Conservation (phyloP, 2,329 filamentous ascomycete species). For the Keithomyces neogunnii region DNA sequence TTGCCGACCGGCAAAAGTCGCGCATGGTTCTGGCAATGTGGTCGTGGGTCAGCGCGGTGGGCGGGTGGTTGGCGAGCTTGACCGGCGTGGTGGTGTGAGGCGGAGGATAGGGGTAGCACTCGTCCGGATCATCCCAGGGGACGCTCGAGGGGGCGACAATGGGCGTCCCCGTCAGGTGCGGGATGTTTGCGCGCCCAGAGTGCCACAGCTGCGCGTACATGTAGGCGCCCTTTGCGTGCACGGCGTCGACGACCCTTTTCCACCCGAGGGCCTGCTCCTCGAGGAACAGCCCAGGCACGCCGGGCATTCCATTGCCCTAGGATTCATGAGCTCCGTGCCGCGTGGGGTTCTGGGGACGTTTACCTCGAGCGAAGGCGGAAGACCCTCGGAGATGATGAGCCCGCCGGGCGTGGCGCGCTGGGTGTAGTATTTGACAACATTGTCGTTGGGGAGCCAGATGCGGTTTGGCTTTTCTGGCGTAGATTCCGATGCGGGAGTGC, state of each 20-base stretch:
- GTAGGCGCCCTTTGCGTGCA: conserved; percentile 51
- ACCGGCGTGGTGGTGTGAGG: conserved; percentile 27
- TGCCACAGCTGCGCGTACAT: conserved; percentile 55
- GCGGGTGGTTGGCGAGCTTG: conserved; percentile 23
- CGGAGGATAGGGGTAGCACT: conserved; percentile 27
- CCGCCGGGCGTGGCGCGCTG: conserved; percentile 33
- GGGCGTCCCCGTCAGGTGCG: conserved; percentile 25
- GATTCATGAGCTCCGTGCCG: background rate
- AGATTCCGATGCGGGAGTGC: conserved; percentile 33
- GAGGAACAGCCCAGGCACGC: conserved; percentile 50
- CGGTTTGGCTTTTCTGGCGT: conserved; percentile 38
- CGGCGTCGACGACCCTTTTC: conserved; percentile 49
- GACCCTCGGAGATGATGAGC: conserved; percentile 34
- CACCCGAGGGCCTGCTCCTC: conserved; percentile 47
- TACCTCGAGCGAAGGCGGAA: conserved; percentile 36
- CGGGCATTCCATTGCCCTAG: conserved; percentile 25
- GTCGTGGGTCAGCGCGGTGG: conserved; percentile 26
- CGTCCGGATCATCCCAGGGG: conserved; percentile 35
- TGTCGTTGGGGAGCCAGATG: conserved; percentile 36
- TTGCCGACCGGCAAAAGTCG: conserved; percentile 22
- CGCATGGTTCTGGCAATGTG: conserved; percentile 29
- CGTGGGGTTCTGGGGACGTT: background rate
- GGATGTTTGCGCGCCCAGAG: conserved; percentile 29
- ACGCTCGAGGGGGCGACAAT: conserved; percentile 31
- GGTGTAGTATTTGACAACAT: conserved; percentile 32